Evolutionary conservation across 2,329 filamentous ascomycete species (phyloP).

Genomic region (Beauveria bassiana): DNA sequence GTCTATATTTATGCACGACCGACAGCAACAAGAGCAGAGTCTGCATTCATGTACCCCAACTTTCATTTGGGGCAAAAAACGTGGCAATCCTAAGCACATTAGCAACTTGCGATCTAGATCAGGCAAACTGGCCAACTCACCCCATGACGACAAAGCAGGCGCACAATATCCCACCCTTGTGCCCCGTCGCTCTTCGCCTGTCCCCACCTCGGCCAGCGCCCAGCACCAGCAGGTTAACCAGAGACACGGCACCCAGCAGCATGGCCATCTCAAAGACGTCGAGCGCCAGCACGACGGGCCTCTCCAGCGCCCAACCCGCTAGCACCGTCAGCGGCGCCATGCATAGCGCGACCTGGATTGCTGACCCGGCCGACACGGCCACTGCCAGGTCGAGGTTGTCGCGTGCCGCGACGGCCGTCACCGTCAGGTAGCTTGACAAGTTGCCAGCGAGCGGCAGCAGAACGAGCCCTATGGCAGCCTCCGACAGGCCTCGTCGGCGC

Average conservation of each 20-base stretch:
- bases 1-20: too few relatives aligned
- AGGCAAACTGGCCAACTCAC: constrained; percentile 14
- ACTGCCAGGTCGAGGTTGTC: constrained; percentile 53
- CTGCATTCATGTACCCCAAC: neutral
- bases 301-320: constrained; percentile 48
- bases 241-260: constrained; percentile 61
- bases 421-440: constrained; percentile 49
- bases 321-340: constrained; percentile 53
- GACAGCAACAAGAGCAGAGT: neutral
- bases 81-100: neutral
- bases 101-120: neutral
- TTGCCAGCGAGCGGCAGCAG: constrained; percentile 56
- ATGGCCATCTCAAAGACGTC: constrained; percentile 68
- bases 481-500: constrained; percentile 38
- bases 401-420: constrained; percentile 45
- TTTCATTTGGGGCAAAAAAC: neutral
- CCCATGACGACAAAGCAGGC: constrained; percentile 47
- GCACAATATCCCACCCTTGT: constrained; percentile 49
- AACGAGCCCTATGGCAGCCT: constrained; percentile 53
- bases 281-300: constrained; percentile 60
- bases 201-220: constrained; percentile 30
- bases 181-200: constrained; percentile 43
- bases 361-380: constrained; percentile 48
- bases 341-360: constrained; percentile 55
- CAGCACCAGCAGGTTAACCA: constrained; percentile 67